Base-by-base conservation (phyloP, 345 rosid species). In the Salix udensis region DNA sequence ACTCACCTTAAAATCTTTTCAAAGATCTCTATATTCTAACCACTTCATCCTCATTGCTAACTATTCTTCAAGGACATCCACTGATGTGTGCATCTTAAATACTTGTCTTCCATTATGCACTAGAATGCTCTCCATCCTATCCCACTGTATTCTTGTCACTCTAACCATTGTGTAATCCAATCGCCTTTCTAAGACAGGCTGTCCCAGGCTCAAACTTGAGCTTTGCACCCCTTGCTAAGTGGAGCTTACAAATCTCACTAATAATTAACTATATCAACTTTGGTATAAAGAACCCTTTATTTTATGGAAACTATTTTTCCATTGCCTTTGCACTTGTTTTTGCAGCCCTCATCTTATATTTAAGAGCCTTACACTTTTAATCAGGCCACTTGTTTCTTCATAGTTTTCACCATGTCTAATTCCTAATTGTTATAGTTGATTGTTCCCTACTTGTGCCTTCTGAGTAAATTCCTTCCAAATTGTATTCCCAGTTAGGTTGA, bases 1-100 rank as follows among this genome's bases (percentile, higher is more conserved):
- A 53, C 60, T 30, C 55, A 74, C 50, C 42, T 65, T 2, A 72
- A 65, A 61, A 74, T 68, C 71, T 73, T 81, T 80, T 48, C 24
- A 73, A 67, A 73, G 68, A 36, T 70, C 62, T 74, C 66, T 72
- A 78, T 64, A 64, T 60, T 19, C 62, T 28, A 30, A 73, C 34
- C 48, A 72, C 70, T 79, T 67, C 37, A 37, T 76, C 23, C 39
- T 86, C 21, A 42, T 30, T 55, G 19, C 66, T 78, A 19, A 36
- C 69, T 14, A 44, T 61, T 73, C 72, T 69, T 61, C 13, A 48
- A 78, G 60, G 61, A 62, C 31, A 36, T 26, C 64, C 70, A 70
- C 37, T 40, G 42, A 70, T 66, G 30, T 34, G 61, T 73, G 74
- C 46, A 60, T 13, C 26, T 24, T 37, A 39, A 68, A 0, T 53